Evolutionary conservation across 1,284 basidiomycete species (phyloP), one percentile per base, ranked within the genome.

Genomic region (Violaceomyces palustris): DNA sequence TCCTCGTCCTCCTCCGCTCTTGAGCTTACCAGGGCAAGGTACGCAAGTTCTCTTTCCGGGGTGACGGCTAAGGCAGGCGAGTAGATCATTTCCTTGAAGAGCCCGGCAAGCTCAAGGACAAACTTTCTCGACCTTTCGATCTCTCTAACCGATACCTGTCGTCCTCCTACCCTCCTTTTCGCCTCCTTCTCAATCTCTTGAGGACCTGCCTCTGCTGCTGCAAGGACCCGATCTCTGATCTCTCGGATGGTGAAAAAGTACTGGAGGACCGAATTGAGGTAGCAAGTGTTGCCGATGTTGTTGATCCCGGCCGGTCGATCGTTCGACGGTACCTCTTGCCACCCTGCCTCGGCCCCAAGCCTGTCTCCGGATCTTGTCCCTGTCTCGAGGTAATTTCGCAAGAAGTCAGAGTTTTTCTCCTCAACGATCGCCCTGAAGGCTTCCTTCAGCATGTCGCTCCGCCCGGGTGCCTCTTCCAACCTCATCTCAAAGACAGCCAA

Each of bases 181-280:
- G n/a, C n/a, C n/a, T n/a, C n/a, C n/a, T n/a, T n/a, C n/a, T n/a
- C n/a, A n/a, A n/a, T 54, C 1, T 77, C 66, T 50, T 82, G 82
- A 34, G n/a, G n/a, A n/a, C n/a, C n/a, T n/a, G n/a, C n/a, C 5
- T 39, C 42, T 4, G 36, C n/a, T 17, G 44, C 23, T 4, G 15
- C 35, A 21, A 80, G 75, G 14, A 93, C 82, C 6, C 85, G 83
- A 9, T 84, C 83, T 29, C 90, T 81, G 22, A 94, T 78, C 35
- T 89, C 86, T 65, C 82, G 85, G 74, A 94, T 88, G n/a, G 89
- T 91, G 73, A 90, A 93, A 72, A 94, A 91, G 74, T 94, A 94
- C 82, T 92, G 73, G 12, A 89, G 77, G 19, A 90, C 75, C 15
- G 88, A 91, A 72, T 92, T 92, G 42, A 93, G 79, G 72, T 92